Evolutionary conservation across 2,329 filamentous ascomycete genomes (phyloP), one percentile per base, ranked within the genome.

Genomic region (Xylaria sp.): DNA sequence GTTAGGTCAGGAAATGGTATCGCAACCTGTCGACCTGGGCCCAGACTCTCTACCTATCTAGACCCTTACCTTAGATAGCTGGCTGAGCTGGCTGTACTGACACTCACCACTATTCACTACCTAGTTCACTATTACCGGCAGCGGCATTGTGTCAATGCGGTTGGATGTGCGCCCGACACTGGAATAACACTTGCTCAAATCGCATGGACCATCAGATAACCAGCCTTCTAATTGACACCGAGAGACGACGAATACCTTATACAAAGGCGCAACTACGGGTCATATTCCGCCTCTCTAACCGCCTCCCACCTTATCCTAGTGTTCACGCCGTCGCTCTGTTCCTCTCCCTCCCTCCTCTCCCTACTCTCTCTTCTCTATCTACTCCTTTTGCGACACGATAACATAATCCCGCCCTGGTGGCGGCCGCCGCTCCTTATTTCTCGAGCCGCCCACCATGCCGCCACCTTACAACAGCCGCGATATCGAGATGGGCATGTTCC

Each of bases 401-500:
- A 13, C 35, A 29, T 25, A 35, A 43, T 57, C 41, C 66, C 68
- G 65, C 65, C 62, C 65, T 53, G 11, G 68, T 58, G 65, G 69
- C 66, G 66, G 65, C 54, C 17, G 51, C 57, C 40, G 52, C 52
- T 43, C 46, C 29, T 58, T 38, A 25, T 25, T 29, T 48, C 29
- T 56, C 61, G 23, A 51, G 43, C 44, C 53, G 58, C 52, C 64
- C 64, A 81, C 78, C 77, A 77, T 79, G 71, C 68, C 70, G 60
- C 64, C 71, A 27, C 69, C 69, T 15, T 67, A 65, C 40, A 71
- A 65, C 56, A 70, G 65, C 60, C 67, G 66, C 56, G 70, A 72
- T 59, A 78, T 86, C 68, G 83, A 86, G 71, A 79, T 89, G 71
- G 85, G 84, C 69, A 83, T 82, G 46, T 81, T 86, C 71, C 83